A percentile compares a stretch with the other conserved stretches of the same genome.
phyloP scores from a whole-genome alignment of 352 stramenopile species.

The Phytophthora hybrid region DNA sequence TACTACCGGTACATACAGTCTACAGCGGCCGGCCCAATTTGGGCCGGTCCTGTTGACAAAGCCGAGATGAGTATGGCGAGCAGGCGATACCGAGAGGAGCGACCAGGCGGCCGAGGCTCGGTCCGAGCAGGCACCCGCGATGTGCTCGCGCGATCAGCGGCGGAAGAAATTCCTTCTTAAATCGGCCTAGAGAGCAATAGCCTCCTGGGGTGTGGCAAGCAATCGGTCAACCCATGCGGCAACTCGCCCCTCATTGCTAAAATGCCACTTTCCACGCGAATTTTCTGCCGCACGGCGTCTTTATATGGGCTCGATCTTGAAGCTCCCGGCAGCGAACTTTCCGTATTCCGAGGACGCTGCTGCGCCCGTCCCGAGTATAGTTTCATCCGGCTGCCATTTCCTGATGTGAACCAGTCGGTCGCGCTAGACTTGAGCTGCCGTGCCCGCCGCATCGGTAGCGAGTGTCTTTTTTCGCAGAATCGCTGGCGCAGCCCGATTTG shows the following conservation, averaged over 20 bases:
- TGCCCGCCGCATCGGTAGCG: constrained; percentile 1
- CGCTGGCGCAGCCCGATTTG: constrained; percentile 27
- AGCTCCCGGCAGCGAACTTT: constrained; percentile 22
- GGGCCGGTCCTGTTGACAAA: background rate
- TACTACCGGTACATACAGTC: too few relatives aligned
- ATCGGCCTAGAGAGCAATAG: background rate
- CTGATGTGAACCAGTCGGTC: background rate
- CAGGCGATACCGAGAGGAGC: background rate
- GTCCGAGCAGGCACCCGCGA: background rate
- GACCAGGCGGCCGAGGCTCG: background rate
- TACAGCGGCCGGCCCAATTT: too few relatives aligned
- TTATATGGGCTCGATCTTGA: constrained; percentile 22
- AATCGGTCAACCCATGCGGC: background rate
- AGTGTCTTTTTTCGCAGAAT: constrained; percentile 22
- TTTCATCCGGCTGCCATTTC: background rate
- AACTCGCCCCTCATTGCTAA: constrained; percentile 6
- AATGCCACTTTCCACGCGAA: constrained; percentile 8
- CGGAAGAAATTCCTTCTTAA: background rate
- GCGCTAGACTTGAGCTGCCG: background rate
- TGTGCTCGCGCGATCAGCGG: background rate
- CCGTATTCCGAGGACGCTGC: constrained; percentile 7
- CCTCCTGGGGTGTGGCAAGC: too few relatives aligned
- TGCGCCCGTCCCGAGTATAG: constrained; percentile 7
- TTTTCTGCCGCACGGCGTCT: constrained; percentile 3
- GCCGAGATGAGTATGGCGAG: background rate